phyloP scores from a whole-genome alignment of 1,139 yeast species.

The Lizanozyma gosingica region DNA sequence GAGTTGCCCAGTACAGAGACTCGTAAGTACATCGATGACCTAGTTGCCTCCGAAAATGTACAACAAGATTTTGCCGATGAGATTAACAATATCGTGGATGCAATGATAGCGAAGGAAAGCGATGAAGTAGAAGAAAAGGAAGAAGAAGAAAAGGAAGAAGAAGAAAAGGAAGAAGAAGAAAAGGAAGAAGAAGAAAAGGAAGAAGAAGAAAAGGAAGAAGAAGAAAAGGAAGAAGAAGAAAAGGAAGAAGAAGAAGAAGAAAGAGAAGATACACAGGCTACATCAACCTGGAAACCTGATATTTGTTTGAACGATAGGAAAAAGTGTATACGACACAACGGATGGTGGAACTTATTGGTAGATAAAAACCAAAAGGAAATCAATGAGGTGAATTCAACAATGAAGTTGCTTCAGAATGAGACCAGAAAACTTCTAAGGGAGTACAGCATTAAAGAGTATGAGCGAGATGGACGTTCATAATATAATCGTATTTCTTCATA shows the following conservation, averaged over 20 bases:
- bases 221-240: constrained; percentile 9
- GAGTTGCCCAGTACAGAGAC: not conserved
- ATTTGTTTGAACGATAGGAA: constrained; percentile 55
- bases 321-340: constrained; percentile 57
- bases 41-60: constrained; percentile 3
- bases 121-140: constrained; percentile 5
- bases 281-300: constrained; percentile 2
- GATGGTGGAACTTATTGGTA: constrained; percentile 51
- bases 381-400: constrained; percentile 16
- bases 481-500: not conserved
- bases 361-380: constrained; percentile 34
- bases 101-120: constrained; percentile 3
- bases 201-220: constrained; percentile 11
- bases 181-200: constrained; percentile 10
- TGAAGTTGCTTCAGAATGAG: constrained; percentile 16
- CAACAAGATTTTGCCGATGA: constrained; percentile 11
- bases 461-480: constrained; percentile 5
- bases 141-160: constrained; percentile 12
- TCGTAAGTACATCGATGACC: not conserved
- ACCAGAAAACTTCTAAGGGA: constrained; percentile 18
- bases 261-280: not conserved
- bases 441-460: constrained; percentile 29
- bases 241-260: not conserved
- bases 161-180: constrained; percentile 12
- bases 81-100: constrained; percentile 12